These are phyloP conservation scores for Martensiomyces pterosporus DNA, from an alignment of 192 early-diverging fungal genomes.

Conservation along the genomic window DNA sequence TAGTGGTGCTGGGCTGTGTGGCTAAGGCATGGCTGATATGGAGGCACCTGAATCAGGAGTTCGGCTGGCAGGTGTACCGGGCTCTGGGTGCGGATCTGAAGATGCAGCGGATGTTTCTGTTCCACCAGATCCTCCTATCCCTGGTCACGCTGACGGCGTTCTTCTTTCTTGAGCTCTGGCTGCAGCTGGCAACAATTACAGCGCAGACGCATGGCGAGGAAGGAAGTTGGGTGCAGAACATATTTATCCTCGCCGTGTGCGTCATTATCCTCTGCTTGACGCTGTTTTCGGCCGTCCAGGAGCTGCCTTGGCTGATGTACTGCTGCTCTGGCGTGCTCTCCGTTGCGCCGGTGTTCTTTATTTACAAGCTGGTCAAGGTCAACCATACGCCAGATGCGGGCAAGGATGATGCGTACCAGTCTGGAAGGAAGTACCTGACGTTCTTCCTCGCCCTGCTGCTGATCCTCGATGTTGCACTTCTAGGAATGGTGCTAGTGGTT, in stretches of 20 bases:
- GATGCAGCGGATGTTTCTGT: constrained; percentile 48
- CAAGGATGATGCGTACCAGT: constrained; percentile 1
- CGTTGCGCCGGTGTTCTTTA: constrained; percentile 21
- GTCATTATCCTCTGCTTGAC: constrained; percentile 15
- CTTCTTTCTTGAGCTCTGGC: constrained; percentile 40
- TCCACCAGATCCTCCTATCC: constrained; percentile 31
- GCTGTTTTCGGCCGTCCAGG: constrained; percentile 25
- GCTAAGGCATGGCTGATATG: constrained; percentile 23
- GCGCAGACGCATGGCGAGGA: constrained; percentile 15
- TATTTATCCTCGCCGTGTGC: constrained; percentile 6
- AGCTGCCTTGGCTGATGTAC: constrained; percentile 36
- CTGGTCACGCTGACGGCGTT: constrained; percentile 25
- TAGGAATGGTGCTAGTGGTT: constrained; percentile 8
- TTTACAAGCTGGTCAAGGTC: constrained; percentile 35
- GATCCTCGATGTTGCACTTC: constrained; percentile 12
- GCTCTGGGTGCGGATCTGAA: constrained; percentile 41
- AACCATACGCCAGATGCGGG: constrained; percentile 1
- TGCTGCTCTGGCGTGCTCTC: constrained; percentile 12
- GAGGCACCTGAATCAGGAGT: constrained; percentile 37
- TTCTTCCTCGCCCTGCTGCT: constrained; percentile 23
- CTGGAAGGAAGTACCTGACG: constrained; percentile 15
- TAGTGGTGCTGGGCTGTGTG: constrained; percentile 12
- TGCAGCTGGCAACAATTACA: constrained; percentile 53
- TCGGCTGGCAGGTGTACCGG: constrained; percentile 49
- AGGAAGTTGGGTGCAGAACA: constrained; percentile 15